These are phyloP conservation scores for Fusarium piperis DNA, from an alignment of 2,329 filamentous ascomycete species.

Conservation along the genomic window DNA sequence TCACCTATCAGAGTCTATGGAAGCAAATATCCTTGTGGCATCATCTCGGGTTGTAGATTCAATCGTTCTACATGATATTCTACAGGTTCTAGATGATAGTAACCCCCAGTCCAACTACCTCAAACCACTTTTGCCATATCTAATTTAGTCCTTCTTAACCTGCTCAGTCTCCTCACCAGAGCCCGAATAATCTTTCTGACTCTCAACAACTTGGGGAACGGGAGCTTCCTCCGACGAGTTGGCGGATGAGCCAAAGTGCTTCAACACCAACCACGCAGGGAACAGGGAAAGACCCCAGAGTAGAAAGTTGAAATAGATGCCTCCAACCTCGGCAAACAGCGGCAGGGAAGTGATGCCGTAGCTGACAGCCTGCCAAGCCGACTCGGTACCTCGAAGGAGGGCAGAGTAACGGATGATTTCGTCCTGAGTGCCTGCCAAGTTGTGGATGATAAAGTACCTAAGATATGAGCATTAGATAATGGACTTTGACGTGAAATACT, in stretches of 20 bases:
- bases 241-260: slow-evolving; percentile 46
- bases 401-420: slow-evolving; percentile 76
- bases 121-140: background rate
- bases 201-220: slow-evolving; percentile 4
- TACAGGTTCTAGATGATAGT: background rate
- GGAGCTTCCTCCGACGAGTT: slow-evolving; percentile 4
- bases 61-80: background rate
- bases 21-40: background rate
- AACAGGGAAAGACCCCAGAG: slow-evolving; percentile 72
- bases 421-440: slow-evolving; percentile 68
- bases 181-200: slow-evolving; percentile 24
- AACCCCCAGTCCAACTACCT: too few relatives aligned
- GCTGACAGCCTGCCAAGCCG: slow-evolving; percentile 76
- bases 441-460: slow-evolving; percentile 76
- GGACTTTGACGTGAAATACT: accelerated
- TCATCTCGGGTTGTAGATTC: background rate
- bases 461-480: background rate
- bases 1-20: accelerated
- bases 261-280: slow-evolving; percentile 74
- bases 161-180: slow-evolving; percentile 36
- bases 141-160: slow-evolving; percentile 17
- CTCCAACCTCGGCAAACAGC: slow-evolving; percentile 72
- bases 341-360: slow-evolving; percentile 72
- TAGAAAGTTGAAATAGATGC: slow-evolving; percentile 75
- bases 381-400: slow-evolving; percentile 75